These are phyloP conservation scores for Secale cereale DNA, from an alignment of 176 grass and related monocot species.

Conservation along the genomic window DNA sequence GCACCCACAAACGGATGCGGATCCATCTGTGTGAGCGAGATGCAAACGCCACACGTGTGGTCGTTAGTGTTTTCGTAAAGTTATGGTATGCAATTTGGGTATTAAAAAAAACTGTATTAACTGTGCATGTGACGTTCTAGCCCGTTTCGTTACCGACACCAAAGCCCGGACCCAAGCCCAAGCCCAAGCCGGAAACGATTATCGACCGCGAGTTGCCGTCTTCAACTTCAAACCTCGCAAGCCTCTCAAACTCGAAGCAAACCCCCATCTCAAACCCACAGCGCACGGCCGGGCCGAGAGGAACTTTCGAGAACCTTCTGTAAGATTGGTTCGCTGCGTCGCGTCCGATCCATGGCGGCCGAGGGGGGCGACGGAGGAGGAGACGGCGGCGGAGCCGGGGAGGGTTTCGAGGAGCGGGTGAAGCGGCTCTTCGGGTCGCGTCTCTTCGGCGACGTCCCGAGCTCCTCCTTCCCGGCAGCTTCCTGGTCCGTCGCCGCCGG, in stretches of 20 bases:
- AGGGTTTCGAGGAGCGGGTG: constrained; percentile 78
- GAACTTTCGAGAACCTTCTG: constrained; percentile 23
- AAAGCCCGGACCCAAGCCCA: neutral
- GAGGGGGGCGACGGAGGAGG: constrained; percentile 11
- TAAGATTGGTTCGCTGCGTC: neutral
- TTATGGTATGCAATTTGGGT: too few species aligned
- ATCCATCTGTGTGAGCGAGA: too few species aligned
- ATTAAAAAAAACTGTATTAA: too few species aligned
- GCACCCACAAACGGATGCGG: too few species aligned
- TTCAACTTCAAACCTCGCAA: constrained; percentile 7
- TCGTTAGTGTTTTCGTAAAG: too few species aligned
- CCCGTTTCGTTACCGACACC: neutral
- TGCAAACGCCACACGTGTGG: too few species aligned
- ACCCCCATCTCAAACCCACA: neutral
- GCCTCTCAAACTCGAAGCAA: neutral
- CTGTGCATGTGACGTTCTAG: neutral
- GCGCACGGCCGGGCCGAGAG: neutral
- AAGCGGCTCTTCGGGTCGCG: constrained; percentile 89
- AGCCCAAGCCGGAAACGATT: neutral
- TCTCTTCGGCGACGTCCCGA: constrained; percentile 71
- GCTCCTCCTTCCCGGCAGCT: constrained; percentile 55
- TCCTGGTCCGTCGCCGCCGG: constrained; percentile 80
- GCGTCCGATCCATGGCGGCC: constrained; percentile 21
- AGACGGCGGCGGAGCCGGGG: constrained; percentile 18
- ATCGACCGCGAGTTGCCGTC: neutral